These are phyloP conservation scores for Lasiosphaeriaceae sp. DNA, from an alignment of 495 filamentous ascomycete genomes.

Conservation along the genomic window DNA sequence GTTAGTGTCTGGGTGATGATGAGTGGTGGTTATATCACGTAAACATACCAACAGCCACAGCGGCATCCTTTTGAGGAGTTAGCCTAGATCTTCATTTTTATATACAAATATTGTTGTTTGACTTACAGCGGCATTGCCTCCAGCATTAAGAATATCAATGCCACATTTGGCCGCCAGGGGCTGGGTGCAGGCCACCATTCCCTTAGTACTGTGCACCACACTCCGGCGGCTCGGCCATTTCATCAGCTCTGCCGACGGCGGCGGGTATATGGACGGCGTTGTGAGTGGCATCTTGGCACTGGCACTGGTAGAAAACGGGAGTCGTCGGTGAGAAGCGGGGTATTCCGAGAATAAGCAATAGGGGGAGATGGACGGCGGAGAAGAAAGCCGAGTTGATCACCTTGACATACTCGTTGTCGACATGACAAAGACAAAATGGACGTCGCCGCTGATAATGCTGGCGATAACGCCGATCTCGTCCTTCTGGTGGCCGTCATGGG, in stretches of 20 bases:
- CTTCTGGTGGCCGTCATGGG: too few species aligned
- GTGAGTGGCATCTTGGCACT: constrained; percentile 36
- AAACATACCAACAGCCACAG: constrained; percentile 61
- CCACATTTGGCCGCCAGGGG: constrained; percentile 87
- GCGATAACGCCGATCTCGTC: too few species aligned
- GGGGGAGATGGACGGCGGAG: too few species aligned
- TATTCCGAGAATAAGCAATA: not conserved
- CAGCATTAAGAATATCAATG: constrained; percentile 73
- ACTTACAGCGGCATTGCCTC: constrained; percentile 89
- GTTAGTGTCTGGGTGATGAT: not conserved
- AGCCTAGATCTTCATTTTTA: too few species aligned
- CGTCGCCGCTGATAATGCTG: too few species aligned
- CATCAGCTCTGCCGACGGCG: constrained; percentile 54
- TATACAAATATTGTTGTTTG: too few species aligned
- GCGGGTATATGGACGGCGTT: constrained; percentile 53
- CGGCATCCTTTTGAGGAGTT: constrained; percentile 68
- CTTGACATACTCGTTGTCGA: too few species aligned
- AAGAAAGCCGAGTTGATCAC: too few species aligned
- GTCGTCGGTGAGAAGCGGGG: not conserved
- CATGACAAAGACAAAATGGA: too few species aligned
- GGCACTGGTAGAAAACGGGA: not conserved
- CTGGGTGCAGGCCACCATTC: constrained; percentile 88
- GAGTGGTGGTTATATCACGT: not conserved
- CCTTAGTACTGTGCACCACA: constrained; percentile 88
- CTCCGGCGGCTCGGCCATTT: constrained; percentile 82